Percentiles rank a stretch among this genome's conserved stretches.
Evolutionary conservation across 2,329 filamentous ascomycete genomes (phyloP).

Genomic region (Colletotrichum spinosum): DNA sequence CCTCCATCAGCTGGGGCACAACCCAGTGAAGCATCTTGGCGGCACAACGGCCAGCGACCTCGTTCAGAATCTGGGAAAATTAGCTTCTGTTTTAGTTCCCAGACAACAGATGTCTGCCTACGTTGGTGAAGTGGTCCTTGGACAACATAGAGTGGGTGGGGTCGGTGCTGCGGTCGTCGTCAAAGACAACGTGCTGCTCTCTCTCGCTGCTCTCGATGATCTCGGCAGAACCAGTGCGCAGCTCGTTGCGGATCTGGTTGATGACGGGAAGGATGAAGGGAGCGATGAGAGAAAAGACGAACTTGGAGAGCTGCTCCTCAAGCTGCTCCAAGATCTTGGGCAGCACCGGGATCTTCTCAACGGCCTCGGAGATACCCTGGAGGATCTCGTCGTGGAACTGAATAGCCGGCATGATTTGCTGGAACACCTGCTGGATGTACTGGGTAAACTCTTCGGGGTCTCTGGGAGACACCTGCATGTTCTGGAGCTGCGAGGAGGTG

Average conservation of each 20-base stretch:
- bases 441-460: slow-evolving; percentile 85
- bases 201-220: slow-evolving; percentile 87
- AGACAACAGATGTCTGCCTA: slow-evolving; percentile 48
- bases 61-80: slow-evolving; percentile 75
- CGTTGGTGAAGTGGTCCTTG: slow-evolving; percentile 94
- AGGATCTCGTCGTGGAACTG: slow-evolving; percentile 92
- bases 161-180: slow-evolving; percentile 80
- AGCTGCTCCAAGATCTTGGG: slow-evolving; percentile 88
- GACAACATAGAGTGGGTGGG: slow-evolving; percentile 96
- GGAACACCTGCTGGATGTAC: slow-evolving; percentile 79
- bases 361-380: slow-evolving; percentile 79
- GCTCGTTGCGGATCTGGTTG: slow-evolving; percentile 85
- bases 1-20: slow-evolving; percentile 88
- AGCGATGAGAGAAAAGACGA: slow-evolving; percentile 91
- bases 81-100: neutral
- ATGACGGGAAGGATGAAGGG: slow-evolving; percentile 90
- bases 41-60: slow-evolving; percentile 86
- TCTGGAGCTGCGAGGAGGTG: slow-evolving; percentile 78
- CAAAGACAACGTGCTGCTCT: slow-evolving; percentile 88
- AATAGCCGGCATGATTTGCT: slow-evolving; percentile 88
- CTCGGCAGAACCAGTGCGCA: slow-evolving; percentile 86
- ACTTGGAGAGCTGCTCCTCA: slow-evolving; percentile 87
- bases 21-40: slow-evolving; percentile 84
- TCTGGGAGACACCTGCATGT: slow-evolving; percentile 78
- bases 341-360: slow-evolving; percentile 87